Conservation (phyloP, 1,284 basidiomycete species). For the Cryptococcus sp. region DNA sequence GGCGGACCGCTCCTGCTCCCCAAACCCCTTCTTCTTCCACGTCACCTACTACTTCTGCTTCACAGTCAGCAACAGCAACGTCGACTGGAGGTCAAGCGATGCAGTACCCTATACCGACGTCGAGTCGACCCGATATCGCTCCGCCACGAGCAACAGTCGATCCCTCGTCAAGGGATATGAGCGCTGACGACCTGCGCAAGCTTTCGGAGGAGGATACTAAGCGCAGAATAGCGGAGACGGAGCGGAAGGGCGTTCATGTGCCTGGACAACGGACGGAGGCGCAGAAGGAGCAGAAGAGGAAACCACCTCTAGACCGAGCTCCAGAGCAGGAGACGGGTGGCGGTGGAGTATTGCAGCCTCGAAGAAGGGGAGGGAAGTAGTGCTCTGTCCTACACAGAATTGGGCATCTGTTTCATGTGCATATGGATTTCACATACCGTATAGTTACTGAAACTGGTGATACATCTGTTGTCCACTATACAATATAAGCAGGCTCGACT, state of each 20-base stretch:
- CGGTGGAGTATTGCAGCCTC: slow-evolving; percentile 5
- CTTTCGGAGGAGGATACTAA: slow-evolving; percentile 48
- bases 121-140: slow-evolving; percentile 18
- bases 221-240: slow-evolving; percentile 38
- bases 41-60: background rate
- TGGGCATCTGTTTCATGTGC: too few relatives aligned
- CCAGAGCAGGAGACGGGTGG: slow-evolving; percentile 5
- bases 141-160: slow-evolving; percentile 38
- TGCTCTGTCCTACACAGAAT: too few relatives aligned
- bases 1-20: background rate
- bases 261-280: slow-evolving; percentile 5
- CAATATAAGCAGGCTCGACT: too few relatives aligned
- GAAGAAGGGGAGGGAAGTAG: slow-evolving; percentile 8
- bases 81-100: slow-evolving; percentile 2
- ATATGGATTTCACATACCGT: too few relatives aligned
- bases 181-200: slow-evolving; percentile 35
- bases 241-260: slow-evolving; percentile 10
- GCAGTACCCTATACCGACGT: slow-evolving; percentile 28
- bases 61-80: background rate
- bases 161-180: slow-evolving; percentile 20
- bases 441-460: too few relatives aligned
- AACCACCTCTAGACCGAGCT: background rate
- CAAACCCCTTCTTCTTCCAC: background rate
- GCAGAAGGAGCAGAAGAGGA: background rate
- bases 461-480: too few relatives aligned